Evolutionary conservation across 192 early-diverging fungal genomes (phyloP), one percentile per base, ranked within the genome.

Genomic region (Pilaira anomala): DNA sequence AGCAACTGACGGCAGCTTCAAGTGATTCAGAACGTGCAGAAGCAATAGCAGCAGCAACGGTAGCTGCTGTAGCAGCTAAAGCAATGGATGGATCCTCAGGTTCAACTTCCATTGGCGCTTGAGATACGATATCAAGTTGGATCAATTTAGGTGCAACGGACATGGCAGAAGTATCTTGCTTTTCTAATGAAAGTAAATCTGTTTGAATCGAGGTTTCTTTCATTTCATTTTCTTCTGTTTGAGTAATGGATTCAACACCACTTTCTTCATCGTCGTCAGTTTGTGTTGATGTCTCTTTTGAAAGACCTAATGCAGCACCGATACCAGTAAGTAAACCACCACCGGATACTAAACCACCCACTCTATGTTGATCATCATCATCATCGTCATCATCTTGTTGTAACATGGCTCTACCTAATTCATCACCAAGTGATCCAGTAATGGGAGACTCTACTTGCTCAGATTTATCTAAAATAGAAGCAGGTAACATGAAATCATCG

Each of bases 41-140:
- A 2, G n/a, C 52, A 30, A 68, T 65, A 12, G 65, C 69, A 8
- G 56, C 69, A 22, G 68, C 46, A 19, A 66, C 63, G 1, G 73
- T 73, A 62, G 66, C 67, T 18, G 73, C 60, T 22, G 66, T 55
- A 25, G 66, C 75, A 6, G 65, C 54, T 3, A 67, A 49, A 51
- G 72, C 72, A 7, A 71, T 67, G 14, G 26, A 25, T 14, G 65
- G 45, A 33, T 48, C 53, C 18, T 36, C 53, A 26, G 53, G 53
- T 55, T 55, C 53, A 29, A 26, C 28, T 11, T 55, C 26, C 28
- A 33, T 33, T 18, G 53, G 30, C 19, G 60, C 28, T 9, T 57
- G 48, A 13, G 75, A 60, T 24, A 60, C 64, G 14, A 65, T 68
- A 33, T 69, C 69, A 24, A 60, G 66, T 33, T 64, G 24, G 18